Percentiles rank a stretch among this genome's conserved stretches.
Evolutionary conservation across 768 basidiomycete genomes (phyloP).

Genomic region (Agaricus sinodeliciosus): DNA sequence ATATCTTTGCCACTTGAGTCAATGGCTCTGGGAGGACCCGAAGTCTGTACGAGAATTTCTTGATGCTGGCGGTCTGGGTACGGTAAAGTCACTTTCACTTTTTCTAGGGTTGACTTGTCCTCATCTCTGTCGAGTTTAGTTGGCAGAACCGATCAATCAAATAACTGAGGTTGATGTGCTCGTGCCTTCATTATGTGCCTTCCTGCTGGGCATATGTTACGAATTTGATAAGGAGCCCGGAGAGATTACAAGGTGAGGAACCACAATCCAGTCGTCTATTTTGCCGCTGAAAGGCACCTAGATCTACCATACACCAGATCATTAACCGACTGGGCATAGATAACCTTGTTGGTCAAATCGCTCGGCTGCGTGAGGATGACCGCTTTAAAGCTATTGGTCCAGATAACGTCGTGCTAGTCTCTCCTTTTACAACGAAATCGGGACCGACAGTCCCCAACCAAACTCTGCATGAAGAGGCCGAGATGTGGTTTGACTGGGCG

Average conservation of each 20-base stretch:
- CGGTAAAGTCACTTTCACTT: constrained; percentile 43
- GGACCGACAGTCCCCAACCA: constrained; percentile 28
- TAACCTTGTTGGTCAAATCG: constrained; percentile 80
- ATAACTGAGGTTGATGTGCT: constrained; percentile 78
- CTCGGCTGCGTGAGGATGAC: constrained; percentile 85
- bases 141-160: constrained; percentile 94
- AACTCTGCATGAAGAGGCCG: constrained; percentile 56
- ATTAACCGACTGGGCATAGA: constrained; percentile 87
- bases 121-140: constrained; percentile 34
- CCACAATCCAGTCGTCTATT: not conserved
- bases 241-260: constrained; percentile 77
- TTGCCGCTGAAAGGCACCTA: constrained; percentile 21
- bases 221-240: constrained; percentile 96
- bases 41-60: constrained; percentile 83
- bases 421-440: constrained; percentile 30
- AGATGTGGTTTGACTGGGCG: constrained; percentile 97
- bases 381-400: constrained; percentile 88
- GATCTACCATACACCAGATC: constrained; percentile 84
- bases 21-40: constrained; percentile 98
- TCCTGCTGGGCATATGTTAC: constrained; percentile 90
- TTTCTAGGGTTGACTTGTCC: not conserved
- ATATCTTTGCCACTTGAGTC: constrained; percentile 75
- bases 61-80: constrained; percentile 82
- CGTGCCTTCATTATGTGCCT: constrained; percentile 85
- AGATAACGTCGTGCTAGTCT: constrained; percentile 66